Base-by-base conservation (phyloP, 2,329 filamentous ascomycete genomes). In the Tolypocladium capitatum region DNA sequence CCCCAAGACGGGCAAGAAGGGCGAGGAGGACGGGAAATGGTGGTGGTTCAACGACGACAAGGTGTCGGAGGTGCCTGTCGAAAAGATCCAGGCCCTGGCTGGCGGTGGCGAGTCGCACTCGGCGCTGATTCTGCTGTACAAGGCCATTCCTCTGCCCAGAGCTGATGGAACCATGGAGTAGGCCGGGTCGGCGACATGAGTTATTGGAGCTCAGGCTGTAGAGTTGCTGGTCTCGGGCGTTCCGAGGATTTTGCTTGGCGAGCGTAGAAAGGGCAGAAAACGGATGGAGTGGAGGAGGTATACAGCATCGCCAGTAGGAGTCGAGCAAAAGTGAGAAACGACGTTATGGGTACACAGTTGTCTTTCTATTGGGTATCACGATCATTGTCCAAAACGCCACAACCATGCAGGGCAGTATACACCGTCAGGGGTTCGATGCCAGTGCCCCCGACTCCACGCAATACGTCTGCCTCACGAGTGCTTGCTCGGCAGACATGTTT, bases 31-130 rank as follows among this genome's bases (percentile, higher is more conserved):
- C 61, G 89, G 86, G 56, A 95, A 89, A 59, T 98, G 92, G 92
- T 98, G 92, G 91, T 98, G 92, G 91, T 98, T 98, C 76, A 97
- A 98, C 66, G 92, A 98, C 60, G 91, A 98, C 63, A 94, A 89
- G 71, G 92, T 98, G 32, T 81, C 84, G 14, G 92, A 98, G 70
- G 92, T 98, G 28, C 81, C 87, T 16, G 73, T 80, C 27, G 91
- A 97, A 58, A 92, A 94, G 72, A 94, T 98, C 55, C 86, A 91
- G 62, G 84, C 83, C 4, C 75, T 98, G 46, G 78, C 89, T 45
- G 94, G 92, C 50, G 92, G 94, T 60, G 91, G 89, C 55, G 86
- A 92, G 67, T 84, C 81, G 47, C 86, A 92, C 66, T 89, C 85
- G 45, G 86, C 86, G 28, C 74, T 92, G 43, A 88, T 92, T 52